These are phyloP conservation scores for Boletus eberwhitei DNA, from an alignment of 768 basidiomycete genomes.

Conservation along the genomic window DNA sequence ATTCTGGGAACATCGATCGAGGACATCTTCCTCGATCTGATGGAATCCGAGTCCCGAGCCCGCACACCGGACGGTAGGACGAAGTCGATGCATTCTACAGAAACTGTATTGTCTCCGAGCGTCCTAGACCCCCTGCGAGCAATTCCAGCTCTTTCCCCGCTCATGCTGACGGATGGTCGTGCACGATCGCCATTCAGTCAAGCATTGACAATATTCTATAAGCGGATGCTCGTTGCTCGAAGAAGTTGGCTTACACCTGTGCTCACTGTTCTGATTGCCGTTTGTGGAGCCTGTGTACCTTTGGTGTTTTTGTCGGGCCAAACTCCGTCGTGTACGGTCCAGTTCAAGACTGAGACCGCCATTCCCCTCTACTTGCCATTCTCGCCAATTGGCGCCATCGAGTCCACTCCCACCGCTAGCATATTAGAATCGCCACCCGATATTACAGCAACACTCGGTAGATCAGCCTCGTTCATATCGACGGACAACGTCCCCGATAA, in stretches of 20 bases:
- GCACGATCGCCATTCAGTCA: slow-evolving; percentile 57
- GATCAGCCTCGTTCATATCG: slow-evolving; percentile 32
- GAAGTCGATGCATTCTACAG: slow-evolving; percentile 15
- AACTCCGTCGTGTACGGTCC: slow-evolving; percentile 47
- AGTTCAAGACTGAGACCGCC: slow-evolving; percentile 34
- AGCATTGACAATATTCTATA: slow-evolving; percentile 70
- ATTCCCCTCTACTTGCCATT: slow-evolving; percentile 55
- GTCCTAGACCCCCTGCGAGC: slow-evolving; percentile 1
- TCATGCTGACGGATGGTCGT: slow-evolving; percentile 45
- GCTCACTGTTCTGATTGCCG: slow-evolving; percentile 49
- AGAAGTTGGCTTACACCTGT: slow-evolving; percentile 68
- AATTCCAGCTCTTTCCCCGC: slow-evolving; percentile 1
- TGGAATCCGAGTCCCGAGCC: slow-evolving; percentile 39
- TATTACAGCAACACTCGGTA: slow-evolving; percentile 46
- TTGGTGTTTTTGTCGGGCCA: slow-evolving; percentile 57
- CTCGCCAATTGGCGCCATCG: slow-evolving; percentile 38
- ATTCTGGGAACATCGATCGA: slow-evolving; percentile 74
- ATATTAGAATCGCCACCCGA: slow-evolving; percentile 55
- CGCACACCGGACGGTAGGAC: slow-evolving; percentile 27
- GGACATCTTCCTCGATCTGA: slow-evolving; percentile 75
- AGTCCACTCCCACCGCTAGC: slow-evolving; percentile 31
- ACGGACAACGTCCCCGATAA: slow-evolving; percentile 51
- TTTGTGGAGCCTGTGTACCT: slow-evolving; percentile 66
- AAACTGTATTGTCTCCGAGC: background rate
- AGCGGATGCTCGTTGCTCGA: slow-evolving; percentile 59